These are phyloP conservation scores for Candida nitratophila DNA, from an alignment of 805 yeast species.

Conservation along the genomic window DNA sequence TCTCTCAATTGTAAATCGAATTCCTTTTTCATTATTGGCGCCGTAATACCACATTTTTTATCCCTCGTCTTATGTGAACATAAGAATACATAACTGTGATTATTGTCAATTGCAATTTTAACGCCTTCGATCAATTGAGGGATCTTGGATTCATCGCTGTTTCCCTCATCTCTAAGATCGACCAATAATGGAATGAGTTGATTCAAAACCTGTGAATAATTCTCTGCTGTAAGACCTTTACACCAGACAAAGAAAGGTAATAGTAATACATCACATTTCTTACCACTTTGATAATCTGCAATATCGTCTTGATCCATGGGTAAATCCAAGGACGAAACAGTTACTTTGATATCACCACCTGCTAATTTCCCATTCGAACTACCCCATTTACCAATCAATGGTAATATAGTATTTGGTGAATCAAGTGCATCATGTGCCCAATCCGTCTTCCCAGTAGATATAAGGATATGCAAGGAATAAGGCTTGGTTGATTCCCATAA, in stretches of 20 bases:
- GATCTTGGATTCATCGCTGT: constrained; percentile 11
- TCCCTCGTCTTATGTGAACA: constrained; percentile 93
- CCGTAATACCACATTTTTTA: constrained; percentile 89
- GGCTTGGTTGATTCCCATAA: constrained; percentile 70
- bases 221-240: constrained; percentile 35
- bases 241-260: constrained; percentile 75
- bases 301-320: constrained; percentile 39
- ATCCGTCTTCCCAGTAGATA: constrained; percentile 78
- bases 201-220: constrained; percentile 38
- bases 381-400: constrained; percentile 17
- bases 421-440: constrained; percentile 73
- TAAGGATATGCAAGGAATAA: constrained; percentile 63
- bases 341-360: constrained; percentile 36
- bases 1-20: constrained; percentile 69
- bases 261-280: constrained; percentile 53
- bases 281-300: constrained; percentile 33
- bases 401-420: constrained; percentile 25
- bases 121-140: constrained; percentile 23
- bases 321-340: constrained; percentile 42
- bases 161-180: constrained; percentile 8
- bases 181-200: constrained; percentile 36
- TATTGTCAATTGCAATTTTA: constrained; percentile 30
- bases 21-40: constrained; percentile 80
- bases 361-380: constrained; percentile 14
- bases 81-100: constrained; percentile 50